These are phyloP conservation scores for Senecio squalidus DNA, from an alignment of 140 eudicot species.

Conservation along the genomic window DNA sequence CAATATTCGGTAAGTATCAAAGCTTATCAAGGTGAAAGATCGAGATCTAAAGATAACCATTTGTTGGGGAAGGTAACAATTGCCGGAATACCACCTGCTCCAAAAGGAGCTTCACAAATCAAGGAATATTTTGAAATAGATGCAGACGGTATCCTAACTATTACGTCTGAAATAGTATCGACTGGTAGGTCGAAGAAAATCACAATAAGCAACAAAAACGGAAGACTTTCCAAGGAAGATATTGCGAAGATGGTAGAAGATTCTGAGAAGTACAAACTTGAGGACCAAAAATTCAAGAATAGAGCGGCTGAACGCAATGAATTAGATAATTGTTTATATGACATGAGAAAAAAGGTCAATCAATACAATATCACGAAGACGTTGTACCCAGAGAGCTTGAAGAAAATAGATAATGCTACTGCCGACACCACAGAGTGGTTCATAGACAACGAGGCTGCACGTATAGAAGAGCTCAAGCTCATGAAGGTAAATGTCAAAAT, in stretches of 20 bases:
- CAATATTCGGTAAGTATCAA: background rate
- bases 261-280: conserved; percentile 2
- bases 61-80: background rate
- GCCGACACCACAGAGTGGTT: background rate
- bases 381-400: background rate
- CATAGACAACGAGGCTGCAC: background rate
- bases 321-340: background rate
- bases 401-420: background rate
- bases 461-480: background rate
- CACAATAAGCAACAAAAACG: background rate
- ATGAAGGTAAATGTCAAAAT: background rate
- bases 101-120: background rate
- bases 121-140: background rate
- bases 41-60: conserved; percentile 8
- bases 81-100: conserved; percentile 6
- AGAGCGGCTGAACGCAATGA: background rate
- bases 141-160: conserved; percentile 2
- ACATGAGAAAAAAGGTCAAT: background rate
- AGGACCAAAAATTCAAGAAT: conserved; percentile 14
- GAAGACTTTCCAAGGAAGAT: conserved; percentile 11
- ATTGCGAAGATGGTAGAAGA: conserved; percentile 15
- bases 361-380: background rate
- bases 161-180: background rate
- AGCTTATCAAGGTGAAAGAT: conserved; percentile 15
- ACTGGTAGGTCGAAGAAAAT: background rate